phyloP scores from a whole-genome alignment of 192 early-diverging fungal genomes.

The Umbelopsis sp. region DNA sequence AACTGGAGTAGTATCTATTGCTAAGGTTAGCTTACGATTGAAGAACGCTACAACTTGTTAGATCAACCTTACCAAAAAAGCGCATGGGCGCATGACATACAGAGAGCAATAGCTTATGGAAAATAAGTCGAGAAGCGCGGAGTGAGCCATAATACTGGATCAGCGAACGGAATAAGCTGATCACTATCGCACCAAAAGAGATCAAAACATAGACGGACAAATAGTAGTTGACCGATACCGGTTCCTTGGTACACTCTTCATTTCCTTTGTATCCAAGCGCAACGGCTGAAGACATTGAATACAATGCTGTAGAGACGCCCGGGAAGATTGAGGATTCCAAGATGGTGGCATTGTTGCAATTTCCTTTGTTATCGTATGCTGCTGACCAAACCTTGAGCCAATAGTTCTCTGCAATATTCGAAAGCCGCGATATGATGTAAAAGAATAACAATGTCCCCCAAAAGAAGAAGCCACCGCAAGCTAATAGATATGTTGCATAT shows the following conservation, averaged over 20 bases:
- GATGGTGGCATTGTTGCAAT: background rate
- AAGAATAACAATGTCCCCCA: slow-evolving; percentile 55
- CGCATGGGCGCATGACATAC: slow-evolving; percentile 68
- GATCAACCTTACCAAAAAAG: slow-evolving; percentile 66
- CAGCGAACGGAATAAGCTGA: slow-evolving; percentile 47
- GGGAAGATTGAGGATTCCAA: background rate
- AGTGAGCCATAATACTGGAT: slow-evolving; percentile 54
- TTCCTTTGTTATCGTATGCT: slow-evolving; percentile 30
- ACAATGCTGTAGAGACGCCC: background rate
- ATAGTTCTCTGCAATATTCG: slow-evolving; percentile 51
- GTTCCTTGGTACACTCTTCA: slow-evolving; percentile 10
- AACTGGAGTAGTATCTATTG: slow-evolving; percentile 67
- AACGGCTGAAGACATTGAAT: background rate
- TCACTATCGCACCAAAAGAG: slow-evolving; percentile 46
- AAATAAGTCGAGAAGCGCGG: slow-evolving; percentile 55
- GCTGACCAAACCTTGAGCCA: slow-evolving; percentile 58
- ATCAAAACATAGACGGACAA: slow-evolving; percentile 59
- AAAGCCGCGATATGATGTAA: slow-evolving; percentile 41
- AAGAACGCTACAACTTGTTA: background rate
- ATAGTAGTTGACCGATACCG: slow-evolving; percentile 50
- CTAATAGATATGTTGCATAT: slow-evolving; percentile 74
- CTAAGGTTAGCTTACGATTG: background rate
- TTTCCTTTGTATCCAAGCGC: background rate
- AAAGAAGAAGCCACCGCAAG: slow-evolving; percentile 59
- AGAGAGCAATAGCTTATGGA: slow-evolving; percentile 51